Percentiles rank a stretch among this genome's conserved stretches.
Conservation (phyloP, 148 eudicot species). For the Salicornia ramosissima region DNA sequence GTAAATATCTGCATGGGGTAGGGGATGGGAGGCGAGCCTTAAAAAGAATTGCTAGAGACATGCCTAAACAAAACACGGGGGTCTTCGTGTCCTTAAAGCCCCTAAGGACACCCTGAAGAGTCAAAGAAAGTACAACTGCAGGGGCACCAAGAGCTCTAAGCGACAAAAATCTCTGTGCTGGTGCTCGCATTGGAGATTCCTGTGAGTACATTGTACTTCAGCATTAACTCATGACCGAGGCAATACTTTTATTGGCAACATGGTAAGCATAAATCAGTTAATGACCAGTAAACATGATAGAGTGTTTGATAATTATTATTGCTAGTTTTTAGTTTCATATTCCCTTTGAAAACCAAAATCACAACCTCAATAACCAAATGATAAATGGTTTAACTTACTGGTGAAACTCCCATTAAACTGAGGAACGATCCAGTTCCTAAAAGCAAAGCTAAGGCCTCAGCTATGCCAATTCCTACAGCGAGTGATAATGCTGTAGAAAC, state of each 20-base stretch:
- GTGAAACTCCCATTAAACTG: conserved; percentile 75
- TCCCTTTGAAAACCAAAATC: not conserved
- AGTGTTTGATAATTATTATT: not conserved
- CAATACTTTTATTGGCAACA: not conserved
- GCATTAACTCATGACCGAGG: not conserved
- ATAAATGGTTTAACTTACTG: conserved; percentile 36
- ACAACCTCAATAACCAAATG: not conserved
- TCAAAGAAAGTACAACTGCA: conserved; percentile 85
- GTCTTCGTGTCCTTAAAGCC: conserved; percentile 99
- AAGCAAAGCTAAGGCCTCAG: conserved; percentile 76
- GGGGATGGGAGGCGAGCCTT: too few relatives aligned
- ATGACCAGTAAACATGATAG: not conserved
- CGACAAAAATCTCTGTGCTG: conserved; percentile 66
- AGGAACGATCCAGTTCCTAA: conserved; percentile 80
- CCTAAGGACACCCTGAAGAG: conserved; percentile 93
- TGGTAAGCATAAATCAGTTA: not conserved
- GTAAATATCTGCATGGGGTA: too few relatives aligned
- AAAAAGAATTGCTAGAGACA: conserved; percentile 21
- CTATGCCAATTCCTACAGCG: conserved; percentile 71
- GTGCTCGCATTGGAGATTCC: conserved; percentile 76
- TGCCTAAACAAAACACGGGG: conserved; percentile 86
- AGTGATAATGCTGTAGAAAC: conserved; percentile 84
- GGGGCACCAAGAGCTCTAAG: conserved; percentile 97
- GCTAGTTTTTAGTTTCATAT: not conserved
- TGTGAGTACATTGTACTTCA: conserved; percentile 20